Evolutionary conservation across 1,139 yeast genomes (phyloP).

Genomic region (Meyerozyma sp.): DNA sequence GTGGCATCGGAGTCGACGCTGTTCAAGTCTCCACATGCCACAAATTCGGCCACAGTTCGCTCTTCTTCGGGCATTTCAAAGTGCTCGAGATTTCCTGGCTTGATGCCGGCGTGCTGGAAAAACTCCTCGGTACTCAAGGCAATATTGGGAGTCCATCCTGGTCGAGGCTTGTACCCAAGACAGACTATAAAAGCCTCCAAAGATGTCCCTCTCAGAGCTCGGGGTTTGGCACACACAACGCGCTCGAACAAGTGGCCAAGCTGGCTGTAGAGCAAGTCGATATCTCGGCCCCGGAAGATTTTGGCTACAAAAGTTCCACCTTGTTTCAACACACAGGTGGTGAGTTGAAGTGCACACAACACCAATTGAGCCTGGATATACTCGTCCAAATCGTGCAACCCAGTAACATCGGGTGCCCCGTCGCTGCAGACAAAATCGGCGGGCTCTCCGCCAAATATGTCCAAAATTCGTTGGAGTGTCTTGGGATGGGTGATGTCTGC

Average conservation of each 20-base stretch:
- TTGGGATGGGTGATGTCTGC: slow-evolving; percentile 97
- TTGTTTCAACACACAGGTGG: slow-evolving; percentile 79
- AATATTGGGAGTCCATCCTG: slow-evolving; percentile 71
- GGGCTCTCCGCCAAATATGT: slow-evolving; percentile 80
- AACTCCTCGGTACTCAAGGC: slow-evolving; percentile 73
- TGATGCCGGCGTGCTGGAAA: slow-evolving; percentile 59
- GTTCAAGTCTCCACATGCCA: slow-evolving; percentile 89
- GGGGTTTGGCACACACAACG: slow-evolving; percentile 92
- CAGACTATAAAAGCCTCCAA: slow-evolving; percentile 93
- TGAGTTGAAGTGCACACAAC: slow-evolving; percentile 82
- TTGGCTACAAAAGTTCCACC: slow-evolving; percentile 96
- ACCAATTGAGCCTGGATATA: slow-evolving; percentile 94
- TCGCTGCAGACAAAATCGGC: slow-evolving; percentile 96
- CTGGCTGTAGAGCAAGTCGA: slow-evolving; percentile 86
- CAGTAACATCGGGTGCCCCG: slow-evolving; percentile 99
- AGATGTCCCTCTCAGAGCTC: slow-evolving; percentile 91
- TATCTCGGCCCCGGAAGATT: slow-evolving; percentile 92
- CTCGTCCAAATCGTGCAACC: slow-evolving; percentile 92
- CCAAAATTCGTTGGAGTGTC: slow-evolving; percentile 69
- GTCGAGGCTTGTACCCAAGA: slow-evolving; percentile 74
- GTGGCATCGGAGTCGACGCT: slow-evolving; percentile 95
- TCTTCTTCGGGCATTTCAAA: slow-evolving; percentile 52
- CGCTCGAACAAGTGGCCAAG: slow-evolving; percentile 75
- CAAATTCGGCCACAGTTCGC: slow-evolving; percentile 73
- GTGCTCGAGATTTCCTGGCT: slow-evolving; percentile 37